Conservation (phyloP, 2,329 filamentous ascomycete species). For the Trichocomaceae sp. region DNA sequence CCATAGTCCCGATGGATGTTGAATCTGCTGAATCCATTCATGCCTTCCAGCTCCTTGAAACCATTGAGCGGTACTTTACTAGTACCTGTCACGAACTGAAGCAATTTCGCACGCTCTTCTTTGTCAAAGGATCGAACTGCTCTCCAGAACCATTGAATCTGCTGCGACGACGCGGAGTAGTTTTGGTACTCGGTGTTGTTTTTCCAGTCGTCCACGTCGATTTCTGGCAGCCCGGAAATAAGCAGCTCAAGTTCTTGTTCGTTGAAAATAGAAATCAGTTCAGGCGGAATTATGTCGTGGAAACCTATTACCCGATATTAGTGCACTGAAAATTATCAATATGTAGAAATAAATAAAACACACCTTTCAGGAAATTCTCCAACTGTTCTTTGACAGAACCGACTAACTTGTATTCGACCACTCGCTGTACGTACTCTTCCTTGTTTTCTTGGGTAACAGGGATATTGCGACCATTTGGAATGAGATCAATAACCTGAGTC, state of each 20-base stretch:
- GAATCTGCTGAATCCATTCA: conserved; percentile 97
- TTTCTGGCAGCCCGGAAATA: conserved; percentile 94
- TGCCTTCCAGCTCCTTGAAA: conserved; percentile 97
- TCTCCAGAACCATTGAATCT: conserved; percentile 99
- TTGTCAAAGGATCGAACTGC: conserved; percentile 96
- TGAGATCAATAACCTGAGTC: conserved; percentile 76
- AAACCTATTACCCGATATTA: conserved; percentile 56
- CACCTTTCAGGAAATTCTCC: conserved; percentile 80
- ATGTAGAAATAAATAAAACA: conserved; percentile 25
- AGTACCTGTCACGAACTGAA: conserved; percentile 97
- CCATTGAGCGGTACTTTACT: conserved; percentile 97
- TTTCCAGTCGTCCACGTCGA: conserved; percentile 98
- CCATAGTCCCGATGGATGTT: conserved; percentile 98
- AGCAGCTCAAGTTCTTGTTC: conserved; percentile 95
- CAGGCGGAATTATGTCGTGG: conserved; percentile 94
- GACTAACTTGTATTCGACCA: conserved; percentile 89
- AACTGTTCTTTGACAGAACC: conserved; percentile 92
- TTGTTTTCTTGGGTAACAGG: conserved; percentile 97
- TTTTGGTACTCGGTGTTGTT: conserved; percentile 98
- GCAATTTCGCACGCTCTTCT: conserved; percentile 91
- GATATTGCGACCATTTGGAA: conserved; percentile 82
- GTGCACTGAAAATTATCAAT: conserved; percentile 11
- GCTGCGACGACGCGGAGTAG: conserved; percentile 85
- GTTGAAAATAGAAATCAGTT: conserved; percentile 94
- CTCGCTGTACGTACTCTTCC: conserved; percentile 89